phyloP scores from a whole-genome alignment of 2,329 filamentous ascomycete species.

The Aschersonia sp. region DNA sequence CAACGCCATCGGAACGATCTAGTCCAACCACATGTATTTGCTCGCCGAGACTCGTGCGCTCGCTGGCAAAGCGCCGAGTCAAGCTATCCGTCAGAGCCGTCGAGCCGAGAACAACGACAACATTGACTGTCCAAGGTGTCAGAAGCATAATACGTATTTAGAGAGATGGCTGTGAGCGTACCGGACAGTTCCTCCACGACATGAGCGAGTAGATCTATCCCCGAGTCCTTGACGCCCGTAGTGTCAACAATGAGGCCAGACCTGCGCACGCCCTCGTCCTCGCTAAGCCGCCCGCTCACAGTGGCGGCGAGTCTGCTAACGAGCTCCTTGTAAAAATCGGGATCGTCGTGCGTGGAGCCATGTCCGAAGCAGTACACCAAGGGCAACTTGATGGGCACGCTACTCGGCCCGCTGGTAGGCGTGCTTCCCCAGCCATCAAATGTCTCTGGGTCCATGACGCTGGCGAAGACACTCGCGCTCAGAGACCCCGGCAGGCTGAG shows the following conservation, averaged over 20 bases:
- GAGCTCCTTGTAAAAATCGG: slow-evolving; percentile 57
- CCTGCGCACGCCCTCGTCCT: slow-evolving; percentile 55
- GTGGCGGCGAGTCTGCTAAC: slow-evolving; percentile 65
- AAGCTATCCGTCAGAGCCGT: slow-evolving; percentile 64
- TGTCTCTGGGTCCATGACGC: slow-evolving; percentile 65
- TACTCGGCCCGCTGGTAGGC: slow-evolving; percentile 79
- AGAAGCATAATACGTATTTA: neutral
- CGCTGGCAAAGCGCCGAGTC: slow-evolving; percentile 47
- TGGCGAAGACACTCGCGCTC: slow-evolving; percentile 75
- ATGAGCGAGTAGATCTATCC: slow-evolving; percentile 68
- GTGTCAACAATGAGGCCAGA: slow-evolving; percentile 81
- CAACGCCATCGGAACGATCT: slow-evolving; percentile 74
- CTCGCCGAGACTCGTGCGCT: slow-evolving; percentile 46
- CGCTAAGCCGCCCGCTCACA: slow-evolving; percentile 61
- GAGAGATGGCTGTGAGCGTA: slow-evolving; percentile 9
- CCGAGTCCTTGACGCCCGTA: slow-evolving; percentile 52
- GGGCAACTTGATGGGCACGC: slow-evolving; percentile 81
- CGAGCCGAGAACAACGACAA: slow-evolving; percentile 71
- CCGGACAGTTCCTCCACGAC: slow-evolving; percentile 45
- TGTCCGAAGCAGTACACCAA: slow-evolving; percentile 82
- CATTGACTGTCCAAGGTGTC: slow-evolving; percentile 42
- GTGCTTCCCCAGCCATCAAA: slow-evolving; percentile 82
- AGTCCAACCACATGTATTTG: slow-evolving; percentile 62
- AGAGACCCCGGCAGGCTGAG: slow-evolving; percentile 67
- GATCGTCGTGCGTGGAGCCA: slow-evolving; percentile 57